A percentile compares a stretch with the other conserved stretches of the same genome.
Evolutionary conservation across 169 alveolate species (phyloP).

Genomic region (Sarcocystis neurona): DNA sequence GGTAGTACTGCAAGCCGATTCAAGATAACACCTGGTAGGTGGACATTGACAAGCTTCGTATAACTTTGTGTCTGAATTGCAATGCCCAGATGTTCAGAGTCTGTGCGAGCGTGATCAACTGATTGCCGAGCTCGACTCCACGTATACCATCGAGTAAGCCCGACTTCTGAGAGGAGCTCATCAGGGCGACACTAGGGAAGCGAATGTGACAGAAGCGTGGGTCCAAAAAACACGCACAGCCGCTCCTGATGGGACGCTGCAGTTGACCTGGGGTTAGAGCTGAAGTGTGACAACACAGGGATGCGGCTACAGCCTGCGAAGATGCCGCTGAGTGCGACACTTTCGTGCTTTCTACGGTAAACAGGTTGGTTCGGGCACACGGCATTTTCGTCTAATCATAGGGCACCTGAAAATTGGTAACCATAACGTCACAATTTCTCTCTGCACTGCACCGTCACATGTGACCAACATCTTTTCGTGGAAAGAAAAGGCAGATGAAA

Average conservation of each 20-base stretch:
- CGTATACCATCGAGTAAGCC: conserved; percentile 19
- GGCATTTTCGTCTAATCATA: too few species aligned
- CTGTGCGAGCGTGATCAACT: conserved; percentile 38
- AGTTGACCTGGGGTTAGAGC: background rate
- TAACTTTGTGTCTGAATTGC: background rate
- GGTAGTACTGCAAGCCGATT: background rate
- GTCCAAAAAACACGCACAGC: too few species aligned
- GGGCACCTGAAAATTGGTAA: too few species aligned
- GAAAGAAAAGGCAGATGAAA: too few species aligned
- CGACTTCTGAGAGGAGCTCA: too few species aligned
- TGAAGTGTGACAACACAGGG: background rate
- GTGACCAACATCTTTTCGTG: too few species aligned
- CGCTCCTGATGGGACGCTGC: background rate
- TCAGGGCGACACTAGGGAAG: too few species aligned
- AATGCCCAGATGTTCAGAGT: conserved; percentile 28
- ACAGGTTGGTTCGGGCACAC: background rate
- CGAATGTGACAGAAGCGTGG: too few species aligned
- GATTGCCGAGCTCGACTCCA: background rate
- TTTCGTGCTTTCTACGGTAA: conserved; percentile 9
- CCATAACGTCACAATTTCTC: too few species aligned
- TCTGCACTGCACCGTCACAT: too few species aligned
- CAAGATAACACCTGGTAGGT: conserved; percentile 5
- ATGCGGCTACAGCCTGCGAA: conserved; percentile 21
- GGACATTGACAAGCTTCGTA: background rate
- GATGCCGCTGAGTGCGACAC: background rate